Conservation (phyloP, 2,329 filamentous ascomycete genomes). For the Xylaria sp. region DNA sequence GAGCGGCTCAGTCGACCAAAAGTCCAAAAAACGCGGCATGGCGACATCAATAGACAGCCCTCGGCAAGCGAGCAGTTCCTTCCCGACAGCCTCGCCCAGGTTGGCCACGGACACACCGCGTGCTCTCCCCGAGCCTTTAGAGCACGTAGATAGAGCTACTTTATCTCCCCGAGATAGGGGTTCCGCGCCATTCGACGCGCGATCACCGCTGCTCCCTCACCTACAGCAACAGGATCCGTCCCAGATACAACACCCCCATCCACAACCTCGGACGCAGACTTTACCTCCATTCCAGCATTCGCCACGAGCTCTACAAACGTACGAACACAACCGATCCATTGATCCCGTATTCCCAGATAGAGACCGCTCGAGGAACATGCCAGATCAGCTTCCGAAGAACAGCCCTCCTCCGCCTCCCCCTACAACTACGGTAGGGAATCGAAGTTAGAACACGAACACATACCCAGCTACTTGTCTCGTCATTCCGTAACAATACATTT, state of each 20-base stretch:
- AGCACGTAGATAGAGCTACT: slow-evolving; percentile 35
- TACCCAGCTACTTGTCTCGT: slow-evolving; percentile 10
- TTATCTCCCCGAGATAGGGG: slow-evolving; percentile 35
- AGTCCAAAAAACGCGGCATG: slow-evolving; percentile 31
- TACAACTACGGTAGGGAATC: slow-evolving; percentile 30
- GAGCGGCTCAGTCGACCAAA: slow-evolving; percentile 30
- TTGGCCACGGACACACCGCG: slow-evolving; percentile 36
- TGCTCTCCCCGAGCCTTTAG: slow-evolving; percentile 35
- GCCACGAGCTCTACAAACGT: slow-evolving; percentile 26
- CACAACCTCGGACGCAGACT: slow-evolving; percentile 33
- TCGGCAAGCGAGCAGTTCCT: slow-evolving; percentile 28
- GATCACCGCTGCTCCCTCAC: slow-evolving; percentile 34
- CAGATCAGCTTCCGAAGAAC: slow-evolving; percentile 34
- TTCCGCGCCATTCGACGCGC: slow-evolving; percentile 26
- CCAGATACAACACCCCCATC: slow-evolving; percentile 28
- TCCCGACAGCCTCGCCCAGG: slow-evolving; percentile 34
- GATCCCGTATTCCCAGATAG: slow-evolving; percentile 40
- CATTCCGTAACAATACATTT: slow-evolving; percentile 9
- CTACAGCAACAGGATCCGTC: slow-evolving; percentile 31
- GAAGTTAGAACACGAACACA: slow-evolving; percentile 26
- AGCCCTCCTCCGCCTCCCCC: slow-evolving; percentile 29
- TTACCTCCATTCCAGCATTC: slow-evolving; percentile 30
- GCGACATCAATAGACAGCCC: slow-evolving; percentile 33
- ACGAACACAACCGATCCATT: slow-evolving; percentile 32
- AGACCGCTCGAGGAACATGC: slow-evolving; percentile 35